Conservation (phyloP, 305 asterid genomes). For the Coffea humblotiana region DNA sequence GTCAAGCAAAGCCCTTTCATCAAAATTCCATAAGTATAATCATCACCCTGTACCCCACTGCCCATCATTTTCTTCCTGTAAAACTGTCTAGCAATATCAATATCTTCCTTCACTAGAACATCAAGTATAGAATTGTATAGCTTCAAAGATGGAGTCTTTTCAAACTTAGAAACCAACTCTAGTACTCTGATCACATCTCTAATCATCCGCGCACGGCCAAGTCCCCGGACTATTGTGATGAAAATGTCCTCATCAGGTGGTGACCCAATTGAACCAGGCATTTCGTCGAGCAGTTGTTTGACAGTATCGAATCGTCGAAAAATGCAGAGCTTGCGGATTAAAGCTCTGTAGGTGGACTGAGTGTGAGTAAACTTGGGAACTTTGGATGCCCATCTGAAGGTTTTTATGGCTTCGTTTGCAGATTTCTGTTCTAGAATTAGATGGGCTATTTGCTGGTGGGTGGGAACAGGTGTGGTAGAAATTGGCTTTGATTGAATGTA, state of each 20-base stretch:
- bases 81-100: constrained; percentile 83
- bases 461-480: constrained; percentile 50
- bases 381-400: constrained; percentile 86
- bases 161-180: constrained; percentile 56
- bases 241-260: constrained; percentile 70
- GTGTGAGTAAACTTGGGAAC: constrained; percentile 61
- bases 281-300: constrained; percentile 74
- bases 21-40: constrained; percentile 77
- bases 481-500: constrained; percentile 38
- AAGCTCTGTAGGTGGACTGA: constrained; percentile 68
- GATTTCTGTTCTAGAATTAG: constrained; percentile 79
- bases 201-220: constrained; percentile 66
- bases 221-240: constrained; percentile 67
- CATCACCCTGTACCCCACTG: constrained; percentile 66
- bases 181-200: constrained; percentile 59
- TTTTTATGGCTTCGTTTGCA: constrained; percentile 60
- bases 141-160: constrained; percentile 65
- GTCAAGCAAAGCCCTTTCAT: constrained; percentile 95
- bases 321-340: constrained; percentile 69
- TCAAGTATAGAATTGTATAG: constrained; percentile 76
- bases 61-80: constrained; percentile 79
- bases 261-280: constrained; percentile 55
- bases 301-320: constrained; percentile 54
- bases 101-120: constrained; percentile 78
- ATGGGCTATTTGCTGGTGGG: constrained; percentile 52